phyloP scores from a whole-genome alignment of 2,329 filamentous ascomycete genomes.

The Aspergillus quadrilineatus region DNA sequence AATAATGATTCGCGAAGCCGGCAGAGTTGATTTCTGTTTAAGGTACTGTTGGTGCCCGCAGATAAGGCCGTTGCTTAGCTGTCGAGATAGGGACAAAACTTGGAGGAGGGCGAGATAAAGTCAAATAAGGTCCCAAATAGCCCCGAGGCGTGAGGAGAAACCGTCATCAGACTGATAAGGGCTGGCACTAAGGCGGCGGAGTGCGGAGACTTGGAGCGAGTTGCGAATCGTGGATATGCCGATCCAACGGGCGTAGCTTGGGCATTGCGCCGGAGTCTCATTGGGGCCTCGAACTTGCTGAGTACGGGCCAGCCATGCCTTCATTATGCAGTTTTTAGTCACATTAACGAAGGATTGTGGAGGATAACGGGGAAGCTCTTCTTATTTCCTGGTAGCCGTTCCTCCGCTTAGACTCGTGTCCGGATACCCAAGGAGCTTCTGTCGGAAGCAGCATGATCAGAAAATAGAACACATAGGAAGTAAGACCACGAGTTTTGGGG shows the following conservation, averaged over 20 bases:
- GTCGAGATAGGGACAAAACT: conserved; percentile 13
- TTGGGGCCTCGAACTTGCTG: conserved; percentile 11
- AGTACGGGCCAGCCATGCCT: conserved; percentile 4
- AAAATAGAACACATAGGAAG: neutral
- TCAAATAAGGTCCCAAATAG: conserved; percentile 13
- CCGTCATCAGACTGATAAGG: conserved; percentile 23
- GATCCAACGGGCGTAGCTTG: conserved; percentile 19
- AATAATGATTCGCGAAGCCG: neutral
- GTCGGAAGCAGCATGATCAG: conserved; percentile 3
- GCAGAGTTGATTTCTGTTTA: neutral
- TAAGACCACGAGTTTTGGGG: neutral
- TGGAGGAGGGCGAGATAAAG: conserved; percentile 23
- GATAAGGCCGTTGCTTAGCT: conserved; percentile 20
- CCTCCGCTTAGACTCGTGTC: neutral
- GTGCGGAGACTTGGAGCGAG: conserved; percentile 28
- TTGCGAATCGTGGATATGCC: conserved; percentile 23
- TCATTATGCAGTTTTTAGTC: conserved; percentile 18
- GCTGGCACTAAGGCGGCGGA: conserved; percentile 19
- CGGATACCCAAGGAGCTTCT: neutral
- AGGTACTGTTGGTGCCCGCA: conserved; percentile 8
- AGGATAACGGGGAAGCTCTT: conserved; percentile 1
- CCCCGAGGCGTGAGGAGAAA: conserved; percentile 25
- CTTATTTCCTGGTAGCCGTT: neutral
- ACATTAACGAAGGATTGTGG: conserved; percentile 12
- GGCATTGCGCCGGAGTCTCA: conserved; percentile 13